phyloP scores from a whole-genome alignment of 495 filamentous ascomycete species.

The Podospora fimiseda region DNA sequence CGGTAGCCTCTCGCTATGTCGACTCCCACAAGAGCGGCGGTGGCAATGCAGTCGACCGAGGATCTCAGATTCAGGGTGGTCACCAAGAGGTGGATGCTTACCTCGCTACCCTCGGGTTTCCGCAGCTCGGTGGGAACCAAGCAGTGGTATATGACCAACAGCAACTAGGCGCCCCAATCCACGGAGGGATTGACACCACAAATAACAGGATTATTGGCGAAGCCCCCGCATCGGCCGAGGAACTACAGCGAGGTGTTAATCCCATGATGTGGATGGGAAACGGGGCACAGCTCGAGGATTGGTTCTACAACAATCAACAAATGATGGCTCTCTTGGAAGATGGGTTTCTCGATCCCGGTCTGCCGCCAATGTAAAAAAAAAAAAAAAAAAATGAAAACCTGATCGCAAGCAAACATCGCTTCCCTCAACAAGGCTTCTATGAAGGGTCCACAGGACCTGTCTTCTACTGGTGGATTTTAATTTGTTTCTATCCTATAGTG shows the following conservation, averaged over 20 bases:
- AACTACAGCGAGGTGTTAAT: conserved; percentile 11
- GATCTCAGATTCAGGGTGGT: not conserved
- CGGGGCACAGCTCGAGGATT: conserved; percentile 52
- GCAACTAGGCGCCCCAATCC: not conserved
- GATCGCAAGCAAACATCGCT: too few relatives aligned
- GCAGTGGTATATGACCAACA: not conserved
- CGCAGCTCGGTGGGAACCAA: conserved; percentile 1
- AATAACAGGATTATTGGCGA: conserved; percentile 5
- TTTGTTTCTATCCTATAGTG: not conserved
- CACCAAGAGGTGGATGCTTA: conserved; percentile 13
- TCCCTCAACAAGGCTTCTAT: too few relatives aligned
- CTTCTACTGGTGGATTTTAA: not conserved
- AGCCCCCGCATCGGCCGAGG: not conserved
- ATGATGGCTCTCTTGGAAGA: conserved; percentile 57
- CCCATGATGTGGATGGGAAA: conserved; percentile 22
- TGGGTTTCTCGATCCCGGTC: conserved; percentile 28
- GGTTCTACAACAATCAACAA: conserved; percentile 59
- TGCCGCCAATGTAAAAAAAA: not conserved
- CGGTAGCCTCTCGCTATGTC: conserved; percentile 53
- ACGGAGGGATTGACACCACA: not conserved
- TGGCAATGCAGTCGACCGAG: not conserved
- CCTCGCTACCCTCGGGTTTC: conserved; percentile 15
- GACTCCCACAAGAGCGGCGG: conserved; percentile 23
- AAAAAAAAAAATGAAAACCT: too few relatives aligned
- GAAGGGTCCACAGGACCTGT: too few relatives aligned